Conservation (phyloP, 441 rosid genomes). For the Gossypium gossypioides region DNA sequence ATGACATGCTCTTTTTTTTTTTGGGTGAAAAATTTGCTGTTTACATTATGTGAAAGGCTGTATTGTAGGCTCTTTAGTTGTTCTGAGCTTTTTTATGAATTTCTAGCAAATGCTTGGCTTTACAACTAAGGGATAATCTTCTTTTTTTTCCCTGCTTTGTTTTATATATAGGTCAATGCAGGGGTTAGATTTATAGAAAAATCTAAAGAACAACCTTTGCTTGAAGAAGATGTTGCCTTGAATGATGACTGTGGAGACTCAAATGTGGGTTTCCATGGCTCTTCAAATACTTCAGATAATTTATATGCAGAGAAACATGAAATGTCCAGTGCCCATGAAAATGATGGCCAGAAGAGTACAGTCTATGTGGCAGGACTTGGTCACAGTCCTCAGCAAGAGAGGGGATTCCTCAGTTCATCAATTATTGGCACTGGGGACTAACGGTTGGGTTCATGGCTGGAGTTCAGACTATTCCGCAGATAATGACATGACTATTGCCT, state of each 20-base stretch:
- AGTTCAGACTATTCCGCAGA: slow-evolving; percentile 61
- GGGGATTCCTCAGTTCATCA: slow-evolving; percentile 45
- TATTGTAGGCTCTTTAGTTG: background rate
- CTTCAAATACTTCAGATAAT: slow-evolving; percentile 85
- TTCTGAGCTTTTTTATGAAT: background rate
- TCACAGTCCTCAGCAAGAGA: slow-evolving; percentile 54
- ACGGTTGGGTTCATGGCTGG: slow-evolving; percentile 62
- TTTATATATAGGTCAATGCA: slow-evolving; percentile 42
- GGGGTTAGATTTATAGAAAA: slow-evolving; percentile 58
- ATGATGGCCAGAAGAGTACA: slow-evolving; percentile 71
- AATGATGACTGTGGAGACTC: slow-evolving; percentile 58
- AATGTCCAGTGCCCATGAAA: slow-evolving; percentile 59
- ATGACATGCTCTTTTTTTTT: background rate
- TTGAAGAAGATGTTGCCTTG: slow-evolving; percentile 41
- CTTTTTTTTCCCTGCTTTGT: background rate
- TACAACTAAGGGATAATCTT: background rate
- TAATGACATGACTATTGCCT: slow-evolving; percentile 48
- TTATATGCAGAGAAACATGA: slow-evolving; percentile 82
- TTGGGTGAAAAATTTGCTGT: background rate
- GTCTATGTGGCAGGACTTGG: slow-evolving; percentile 55
- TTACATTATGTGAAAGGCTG: background rate
- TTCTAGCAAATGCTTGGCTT: background rate
- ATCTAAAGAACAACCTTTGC: slow-evolving; percentile 38
- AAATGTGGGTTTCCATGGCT: slow-evolving; percentile 70
- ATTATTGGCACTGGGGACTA: slow-evolving; percentile 38